A percentile compares a stretch with the other conserved stretches of the same genome.
Evolutionary conservation across 306 rosid genomes (phyloP).

Genomic region (Cotoneaster glaucophyllus): DNA sequence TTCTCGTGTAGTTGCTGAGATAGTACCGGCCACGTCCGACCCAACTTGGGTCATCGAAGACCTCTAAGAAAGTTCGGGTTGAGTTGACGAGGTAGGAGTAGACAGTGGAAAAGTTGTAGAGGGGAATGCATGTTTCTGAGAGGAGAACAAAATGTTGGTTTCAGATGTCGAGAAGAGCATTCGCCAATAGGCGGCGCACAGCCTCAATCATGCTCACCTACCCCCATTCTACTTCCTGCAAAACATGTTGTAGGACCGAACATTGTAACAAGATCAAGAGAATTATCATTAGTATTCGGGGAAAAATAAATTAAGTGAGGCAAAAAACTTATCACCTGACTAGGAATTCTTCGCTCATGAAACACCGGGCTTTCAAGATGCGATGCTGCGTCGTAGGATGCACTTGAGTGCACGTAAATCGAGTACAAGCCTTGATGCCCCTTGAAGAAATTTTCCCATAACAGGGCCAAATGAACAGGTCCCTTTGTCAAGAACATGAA

Average conservation of each 20-base stretch:
- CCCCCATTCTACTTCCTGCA: slow-evolving; percentile 10
- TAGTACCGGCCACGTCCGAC: slow-evolving; percentile 21
- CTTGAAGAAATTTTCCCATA: slow-evolving; percentile 75
- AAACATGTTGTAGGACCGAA: too few relatives aligned
- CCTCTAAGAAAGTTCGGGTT: background rate
- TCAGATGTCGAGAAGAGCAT: slow-evolving; percentile 20
- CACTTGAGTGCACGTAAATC: slow-evolving; percentile 68
- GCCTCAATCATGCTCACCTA: background rate
- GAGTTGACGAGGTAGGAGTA: slow-evolving; percentile 10
- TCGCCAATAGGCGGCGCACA: slow-evolving; percentile 5
- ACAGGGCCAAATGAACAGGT: slow-evolving; percentile 47
- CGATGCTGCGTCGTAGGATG: slow-evolving; percentile 47
- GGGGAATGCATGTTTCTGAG: slow-evolving; percentile 14
- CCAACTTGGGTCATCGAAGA: slow-evolving; percentile 10
- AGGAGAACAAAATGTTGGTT: slow-evolving; percentile 19
- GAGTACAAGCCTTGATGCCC: slow-evolving; percentile 67
- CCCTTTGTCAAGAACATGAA: slow-evolving; percentile 82
- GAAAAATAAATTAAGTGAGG: too few relatives aligned
- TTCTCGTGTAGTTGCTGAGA: background rate
- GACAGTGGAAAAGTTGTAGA: slow-evolving; percentile 14
- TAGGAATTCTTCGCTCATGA: slow-evolving; percentile 61
- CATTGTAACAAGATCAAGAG: too few relatives aligned
- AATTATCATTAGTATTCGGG: too few relatives aligned
- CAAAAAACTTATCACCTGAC: slow-evolving; percentile 37
- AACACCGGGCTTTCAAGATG: slow-evolving; percentile 46